phyloP scores from a whole-genome alignment of 371 early-diverging fungal genomes.

The Blakeslea trispora region DNA sequence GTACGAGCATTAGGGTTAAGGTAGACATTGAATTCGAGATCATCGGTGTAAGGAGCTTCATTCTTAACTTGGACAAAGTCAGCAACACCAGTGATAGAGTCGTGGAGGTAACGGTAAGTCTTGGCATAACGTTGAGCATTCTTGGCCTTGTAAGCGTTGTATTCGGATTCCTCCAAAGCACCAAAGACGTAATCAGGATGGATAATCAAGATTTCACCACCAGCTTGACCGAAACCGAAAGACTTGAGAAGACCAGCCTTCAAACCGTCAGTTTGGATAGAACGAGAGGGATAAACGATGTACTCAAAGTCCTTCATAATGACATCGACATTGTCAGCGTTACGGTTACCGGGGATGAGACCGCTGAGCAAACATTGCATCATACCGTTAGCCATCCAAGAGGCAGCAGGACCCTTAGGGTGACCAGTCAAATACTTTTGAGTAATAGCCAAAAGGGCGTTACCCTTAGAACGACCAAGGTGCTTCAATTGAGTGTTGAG shows the following conservation, averaged over 20 bases:
- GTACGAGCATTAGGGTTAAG: constrained; percentile 92
- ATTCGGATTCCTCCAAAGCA: constrained; percentile 74
- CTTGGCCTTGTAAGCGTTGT: constrained; percentile 71
- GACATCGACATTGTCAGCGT: constrained; percentile 92
- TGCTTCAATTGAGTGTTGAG: constrained; percentile 86
- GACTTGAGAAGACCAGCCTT: constrained; percentile 94
- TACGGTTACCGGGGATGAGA: constrained; percentile 94
- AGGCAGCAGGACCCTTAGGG: constrained; percentile 96
- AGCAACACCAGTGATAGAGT: constrained; percentile 84
- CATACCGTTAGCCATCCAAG: constrained; percentile 97
- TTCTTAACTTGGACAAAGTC: constrained; percentile 90
- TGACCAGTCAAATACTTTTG: constrained; percentile 97
- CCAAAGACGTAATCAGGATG: constrained; percentile 92
- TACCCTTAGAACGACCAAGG: constrained; percentile 89
- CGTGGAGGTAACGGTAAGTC: constrained; percentile 93
- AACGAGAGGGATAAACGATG: constrained; percentile 85
- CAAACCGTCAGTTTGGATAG: constrained; percentile 91
- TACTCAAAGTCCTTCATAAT: constrained; percentile 79
- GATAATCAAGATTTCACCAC: constrained; percentile 89
- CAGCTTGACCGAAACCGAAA: constrained; percentile 97
- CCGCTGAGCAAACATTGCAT: constrained; percentile 89
- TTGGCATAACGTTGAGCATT: constrained; percentile 76
- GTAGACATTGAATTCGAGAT: constrained; percentile 86
- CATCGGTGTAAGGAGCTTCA: constrained; percentile 86
- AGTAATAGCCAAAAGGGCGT: constrained; percentile 81